Evolutionary conservation across 176 grass and related monocot genomes (phyloP), one percentile per base, ranked within the genome.

Genomic region (Cymbopogon citratus): DNA sequence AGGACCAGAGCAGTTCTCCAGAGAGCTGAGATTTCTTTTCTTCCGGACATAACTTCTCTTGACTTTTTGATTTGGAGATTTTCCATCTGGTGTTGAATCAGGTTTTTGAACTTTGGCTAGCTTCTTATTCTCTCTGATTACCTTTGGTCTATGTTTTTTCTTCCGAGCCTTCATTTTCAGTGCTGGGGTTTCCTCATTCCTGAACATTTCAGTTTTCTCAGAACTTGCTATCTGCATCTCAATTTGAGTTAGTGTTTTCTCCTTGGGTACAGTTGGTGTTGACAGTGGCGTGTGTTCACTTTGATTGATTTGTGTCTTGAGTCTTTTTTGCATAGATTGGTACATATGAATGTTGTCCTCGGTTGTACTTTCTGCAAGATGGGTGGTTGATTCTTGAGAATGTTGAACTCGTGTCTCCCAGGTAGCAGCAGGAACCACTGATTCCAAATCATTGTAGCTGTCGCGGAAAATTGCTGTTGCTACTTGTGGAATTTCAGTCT

Each of bases 91-190:
- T 26, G 83, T 85, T 72, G 85, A 63, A 65, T 78, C 66, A 51
- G 46, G 15, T 21, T 88, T 88, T 70, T 82, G 66, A 24, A 45
- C 85, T 82, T 81, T 88, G 5, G 48, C 8, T 40, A 28, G 35
- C 43, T 66, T 85, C 43, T 66, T 85, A 23, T 52, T 64, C 60
- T 94, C 89, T 51, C 75, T 78, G 24, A 94, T 78, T 78, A 94
- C 92, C 74, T 91, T 91, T 71, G 92, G 84, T 64, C 89, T 91
- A 34, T 91, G 87, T 21, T 80, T 89, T 79, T 80, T 91, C 87
- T 85, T 87, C 56, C 71, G 40, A 74, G 75, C 39, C 74, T 80
- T 88, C 34, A 13, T 57, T 66, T 79, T 86, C 61, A 18, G 49
- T 73, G 54, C 39, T 28, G 34, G 56, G 51, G 46, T 80, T 74